Base-by-base conservation (phyloP, 2,329 filamentous ascomycete species). In the Magnaporthiopsis rhizophila region DNA sequence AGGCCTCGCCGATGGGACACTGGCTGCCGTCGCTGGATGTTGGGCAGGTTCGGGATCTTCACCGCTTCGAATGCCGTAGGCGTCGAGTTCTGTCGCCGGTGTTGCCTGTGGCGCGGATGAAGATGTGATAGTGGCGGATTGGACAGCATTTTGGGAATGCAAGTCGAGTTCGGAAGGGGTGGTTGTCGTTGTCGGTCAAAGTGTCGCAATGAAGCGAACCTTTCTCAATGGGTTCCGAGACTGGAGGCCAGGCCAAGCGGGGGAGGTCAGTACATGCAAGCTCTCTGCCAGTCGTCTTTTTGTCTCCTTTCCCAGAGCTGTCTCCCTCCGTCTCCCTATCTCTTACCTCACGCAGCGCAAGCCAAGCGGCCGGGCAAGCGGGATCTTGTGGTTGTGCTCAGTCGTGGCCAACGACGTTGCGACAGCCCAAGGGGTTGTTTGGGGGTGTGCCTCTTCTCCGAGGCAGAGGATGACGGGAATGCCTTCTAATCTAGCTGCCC, bases 31-130 rank as follows among this genome's bases (percentile, higher is more conserved):
- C 76, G 76, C 75, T 80, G 81, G 76, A 85, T 81, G 65, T 77
- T 83, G 73, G 88, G 85, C 79, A 90, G 82, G 78, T 82, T 84
- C 65, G 78, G 79, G 78, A 87, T 86, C 83, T 87, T 89, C 74
- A 86, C 84, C 72, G 86, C 86, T 76, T 94, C 90, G 79, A 91
- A 90, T 75, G 84, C 85, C 77, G 84, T 86, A 69, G 91, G 90
- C 74, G 90, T 94, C 73, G 92, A 97, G 73, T 91, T 89, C 81
- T 96, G 92, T 80, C 92, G 89, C 77, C 91, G 86, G 80, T 96
- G 92, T 78, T 86, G 84, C 79, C 86, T 86, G 76, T 88, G 86
- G 77, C 87, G 87, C 78, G 84, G 84, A 76, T 91, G 88, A 81
- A 91, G 86, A 82, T 82, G 87, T 79, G 83, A 86, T 74, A 85